Conservation (phyloP, 371 early-diverging fungal genomes). For the Zychaea mexicana region DNA sequence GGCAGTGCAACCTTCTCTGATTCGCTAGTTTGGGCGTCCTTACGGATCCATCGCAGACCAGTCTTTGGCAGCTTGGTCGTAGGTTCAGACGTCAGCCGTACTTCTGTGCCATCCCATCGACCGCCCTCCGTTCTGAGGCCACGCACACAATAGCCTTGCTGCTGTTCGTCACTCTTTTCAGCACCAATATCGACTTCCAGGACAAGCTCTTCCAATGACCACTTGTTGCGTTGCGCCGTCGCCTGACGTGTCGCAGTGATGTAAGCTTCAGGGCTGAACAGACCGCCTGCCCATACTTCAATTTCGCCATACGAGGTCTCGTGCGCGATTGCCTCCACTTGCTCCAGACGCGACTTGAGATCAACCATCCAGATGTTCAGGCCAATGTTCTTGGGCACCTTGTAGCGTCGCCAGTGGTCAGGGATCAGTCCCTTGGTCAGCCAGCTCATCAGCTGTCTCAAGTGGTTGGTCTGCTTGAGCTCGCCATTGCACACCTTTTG, state of each 20-base stretch:
- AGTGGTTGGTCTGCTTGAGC: conserved; percentile 86
- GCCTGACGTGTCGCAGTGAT: conserved; percentile 91
- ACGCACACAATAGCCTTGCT: conserved; percentile 35
- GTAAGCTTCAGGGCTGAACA: conserved; percentile 92
- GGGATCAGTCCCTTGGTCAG: conserved; percentile 80
- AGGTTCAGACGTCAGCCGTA: conserved; percentile 58
- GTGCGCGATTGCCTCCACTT: conserved; percentile 60
- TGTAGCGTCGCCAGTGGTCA: conserved; percentile 77
- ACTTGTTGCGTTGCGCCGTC: conserved; percentile 70
- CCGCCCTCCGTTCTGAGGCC: conserved; percentile 76
- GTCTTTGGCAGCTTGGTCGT: conserved; percentile 44
- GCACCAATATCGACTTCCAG: conserved; percentile 52
- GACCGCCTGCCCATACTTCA: conserved; percentile 83
- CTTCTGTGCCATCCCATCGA: conserved; percentile 48
- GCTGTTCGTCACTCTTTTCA: conserved; percentile 2
- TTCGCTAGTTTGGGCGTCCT: conserved; percentile 20
- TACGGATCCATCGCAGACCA: conserved; percentile 55
- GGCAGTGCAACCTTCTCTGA: conserved; percentile 58
- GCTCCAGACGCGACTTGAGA: conserved; percentile 70
- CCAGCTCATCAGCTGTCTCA: conserved; percentile 70
- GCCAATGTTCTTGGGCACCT: conserved; percentile 62
- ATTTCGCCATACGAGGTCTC: conserved; percentile 36
- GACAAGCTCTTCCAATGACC: conserved; percentile 73
- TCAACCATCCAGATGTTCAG: conserved; percentile 78
- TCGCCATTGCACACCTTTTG: conserved; percentile 73